Conservation (phyloP, 345 rosid species). For the Fremontodendron californicum region DNA sequence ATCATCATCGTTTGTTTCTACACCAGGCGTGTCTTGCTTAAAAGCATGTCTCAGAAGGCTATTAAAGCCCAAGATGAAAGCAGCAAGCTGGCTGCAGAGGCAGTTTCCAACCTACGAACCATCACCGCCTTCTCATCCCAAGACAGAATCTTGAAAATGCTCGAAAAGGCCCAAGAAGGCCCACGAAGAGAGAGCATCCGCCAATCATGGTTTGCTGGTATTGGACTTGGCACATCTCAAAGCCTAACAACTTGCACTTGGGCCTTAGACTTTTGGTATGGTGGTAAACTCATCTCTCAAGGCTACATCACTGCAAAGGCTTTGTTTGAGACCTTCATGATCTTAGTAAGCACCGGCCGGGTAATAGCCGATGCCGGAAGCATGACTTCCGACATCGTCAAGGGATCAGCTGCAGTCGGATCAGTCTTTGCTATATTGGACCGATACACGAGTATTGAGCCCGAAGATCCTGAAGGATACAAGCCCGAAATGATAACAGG, state of each 20-base stretch:
- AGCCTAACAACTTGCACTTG: not conserved
- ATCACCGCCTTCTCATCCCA: constrained; percentile 12
- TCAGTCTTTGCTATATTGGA: constrained; percentile 11
- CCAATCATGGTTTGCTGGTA: constrained; percentile 3
- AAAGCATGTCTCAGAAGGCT: not conserved
- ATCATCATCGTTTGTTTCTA: constrained; percentile 29
- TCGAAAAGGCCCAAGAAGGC: constrained; percentile 6
- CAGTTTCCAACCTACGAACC: constrained; percentile 3
- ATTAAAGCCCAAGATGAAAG: constrained; percentile 11
- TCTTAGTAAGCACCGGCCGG: not conserved
- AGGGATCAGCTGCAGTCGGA: not conserved
- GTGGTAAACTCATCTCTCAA: not conserved
- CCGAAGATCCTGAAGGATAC: constrained; percentile 47
- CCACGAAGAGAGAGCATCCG: not conserved
- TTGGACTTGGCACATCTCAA: not conserved
- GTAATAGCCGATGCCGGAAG: constrained; percentile 6
- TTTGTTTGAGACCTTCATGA: not conserved
- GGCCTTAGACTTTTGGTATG: constrained; percentile 9
- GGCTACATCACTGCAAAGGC: constrained; percentile 8
- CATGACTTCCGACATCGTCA: constrained; percentile 1
- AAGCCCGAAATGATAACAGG: constrained; percentile 38
- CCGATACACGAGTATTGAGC: constrained; percentile 28
- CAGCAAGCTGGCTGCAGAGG: constrained; percentile 7
- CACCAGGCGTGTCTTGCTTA: not conserved
- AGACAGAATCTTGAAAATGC: constrained; percentile 3